These are phyloP conservation scores for Nicotiana tabacum DNA, from an alignment of 257 asterid species.

Conservation along the genomic window DNA sequence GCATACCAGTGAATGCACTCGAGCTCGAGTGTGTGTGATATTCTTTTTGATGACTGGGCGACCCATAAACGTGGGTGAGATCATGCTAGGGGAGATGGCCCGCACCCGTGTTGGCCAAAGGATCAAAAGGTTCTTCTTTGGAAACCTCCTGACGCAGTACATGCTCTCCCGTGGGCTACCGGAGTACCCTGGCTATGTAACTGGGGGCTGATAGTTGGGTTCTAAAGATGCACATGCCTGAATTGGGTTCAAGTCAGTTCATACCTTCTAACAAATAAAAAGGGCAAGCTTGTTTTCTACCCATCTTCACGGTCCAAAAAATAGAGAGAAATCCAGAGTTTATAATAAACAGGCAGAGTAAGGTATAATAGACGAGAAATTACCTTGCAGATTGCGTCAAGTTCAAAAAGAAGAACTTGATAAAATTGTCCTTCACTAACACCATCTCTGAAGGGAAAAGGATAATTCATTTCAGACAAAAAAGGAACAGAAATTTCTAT, in stretches of 20 bases:
- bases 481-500: not conserved
- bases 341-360: not conserved
- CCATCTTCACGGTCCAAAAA: not conserved
- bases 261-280: not conserved
- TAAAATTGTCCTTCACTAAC: conserved; percentile 98
- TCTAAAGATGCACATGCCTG: conserved; percentile 97
- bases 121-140: too few species aligned
- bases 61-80: too few species aligned
- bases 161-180: too few species aligned
- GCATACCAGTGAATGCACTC: too few species aligned
- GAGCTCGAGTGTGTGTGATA: too few species aligned
- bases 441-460: conserved; percentile 63
- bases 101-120: too few species aligned
- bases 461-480: not conserved
- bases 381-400: conserved; percentile 95
- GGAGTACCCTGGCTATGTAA: conserved; percentile 31
- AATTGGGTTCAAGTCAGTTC: not conserved
- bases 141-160: too few species aligned
- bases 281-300: not conserved
- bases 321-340: not conserved
- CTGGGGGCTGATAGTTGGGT: conserved; percentile 89
- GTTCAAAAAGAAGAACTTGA: conserved; percentile 88
- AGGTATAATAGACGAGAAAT: not conserved
- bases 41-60: too few species aligned
- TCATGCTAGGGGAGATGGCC: too few species aligned